Percentiles rank a stretch among this genome's conserved stretches.
Evolutionary conservation across 140 eudicot genomes (phyloP).

Genomic region (Flaveria floridana): DNA sequence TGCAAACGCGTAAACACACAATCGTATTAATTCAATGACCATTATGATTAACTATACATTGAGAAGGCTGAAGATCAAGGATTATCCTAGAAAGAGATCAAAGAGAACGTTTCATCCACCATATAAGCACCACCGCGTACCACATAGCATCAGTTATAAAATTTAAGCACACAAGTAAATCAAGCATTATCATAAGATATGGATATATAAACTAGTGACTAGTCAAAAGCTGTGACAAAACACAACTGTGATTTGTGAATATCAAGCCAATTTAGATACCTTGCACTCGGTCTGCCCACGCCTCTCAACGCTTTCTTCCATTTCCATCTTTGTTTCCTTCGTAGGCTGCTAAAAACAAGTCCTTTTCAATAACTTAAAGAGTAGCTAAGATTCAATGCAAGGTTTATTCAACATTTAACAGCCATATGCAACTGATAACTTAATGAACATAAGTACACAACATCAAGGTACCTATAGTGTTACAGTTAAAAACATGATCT

Average conservation of each 20-base stretch:
- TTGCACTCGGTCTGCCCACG: slow-evolving; percentile 65
- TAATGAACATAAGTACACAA: too few relatives aligned
- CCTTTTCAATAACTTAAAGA: neutral
- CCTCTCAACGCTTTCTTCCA: slow-evolving; percentile 46
- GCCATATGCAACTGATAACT: neutral
- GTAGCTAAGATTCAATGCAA: neutral
- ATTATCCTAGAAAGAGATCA: neutral
- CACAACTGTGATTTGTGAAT: neutral
- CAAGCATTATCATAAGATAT: neutral
- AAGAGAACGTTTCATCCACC: neutral
- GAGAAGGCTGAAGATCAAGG: too few relatives aligned
- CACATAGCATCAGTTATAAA: neutral
- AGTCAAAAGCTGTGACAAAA: neutral
- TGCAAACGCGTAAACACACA: slow-evolving; percentile 22
- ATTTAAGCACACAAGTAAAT: slow-evolving; percentile 6
- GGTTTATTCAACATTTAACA: neutral
- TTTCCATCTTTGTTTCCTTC: slow-evolving; percentile 39
- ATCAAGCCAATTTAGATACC: slow-evolving; percentile 39
- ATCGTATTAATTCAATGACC: neutral
- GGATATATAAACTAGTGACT: neutral
- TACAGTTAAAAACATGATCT: slow-evolving; percentile 50
- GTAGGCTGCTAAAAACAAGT: slow-evolving; percentile 36
- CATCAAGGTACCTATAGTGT: too few relatives aligned
- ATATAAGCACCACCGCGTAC: neutral
- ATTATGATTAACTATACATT: neutral